Evolutionary conservation across 1,139 yeast species (phyloP).

Genomic region (Pichia sp.): DNA sequence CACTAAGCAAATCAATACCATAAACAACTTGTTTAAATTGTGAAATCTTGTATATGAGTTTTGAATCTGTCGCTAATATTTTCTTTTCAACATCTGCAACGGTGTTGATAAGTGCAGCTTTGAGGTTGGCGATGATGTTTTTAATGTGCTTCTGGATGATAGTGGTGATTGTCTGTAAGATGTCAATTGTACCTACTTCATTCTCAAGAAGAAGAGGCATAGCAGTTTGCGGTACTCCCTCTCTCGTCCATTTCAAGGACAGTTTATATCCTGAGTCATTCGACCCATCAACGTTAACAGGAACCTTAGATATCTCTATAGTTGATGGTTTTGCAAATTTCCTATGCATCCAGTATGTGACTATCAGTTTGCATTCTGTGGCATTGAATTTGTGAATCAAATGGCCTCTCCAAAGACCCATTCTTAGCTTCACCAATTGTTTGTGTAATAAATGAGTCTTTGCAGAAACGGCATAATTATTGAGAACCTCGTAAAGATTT

Average conservation of each 20-base stretch:
- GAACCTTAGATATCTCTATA: constrained; percentile 57
- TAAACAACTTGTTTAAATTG: constrained; percentile 32
- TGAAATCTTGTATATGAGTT: constrained; percentile 28
- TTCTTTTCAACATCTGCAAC: constrained; percentile 26
- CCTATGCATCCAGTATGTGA: constrained; percentile 64
- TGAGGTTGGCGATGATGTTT: constrained; percentile 25
- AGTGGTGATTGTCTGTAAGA: constrained; percentile 22
- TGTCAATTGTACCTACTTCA: constrained; percentile 19
- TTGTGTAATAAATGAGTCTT: constrained; percentile 64
- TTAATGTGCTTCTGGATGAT: constrained; percentile 26
- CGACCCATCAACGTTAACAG: constrained; percentile 26
- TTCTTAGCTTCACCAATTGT: constrained; percentile 50
- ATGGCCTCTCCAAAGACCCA: constrained; percentile 63
- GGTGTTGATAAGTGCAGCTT: constrained; percentile 16
- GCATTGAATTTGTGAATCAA: constrained; percentile 62
- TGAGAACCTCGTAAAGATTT: constrained; percentile 61
- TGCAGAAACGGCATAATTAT: constrained; percentile 64
- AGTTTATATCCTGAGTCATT: too few relatives aligned
- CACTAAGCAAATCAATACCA: constrained; percentile 36
- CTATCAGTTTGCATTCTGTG: constrained; percentile 50
- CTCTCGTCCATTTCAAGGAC: constrained; percentile 62
- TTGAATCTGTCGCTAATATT: constrained; percentile 18
- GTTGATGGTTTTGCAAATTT: constrained; percentile 39
- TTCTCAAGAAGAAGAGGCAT: too few relatives aligned
- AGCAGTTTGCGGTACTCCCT: too few relatives aligned